Base-by-base conservation (phyloP, 108 stramenopile genomes). In the Craspedostauros australis region DNA sequence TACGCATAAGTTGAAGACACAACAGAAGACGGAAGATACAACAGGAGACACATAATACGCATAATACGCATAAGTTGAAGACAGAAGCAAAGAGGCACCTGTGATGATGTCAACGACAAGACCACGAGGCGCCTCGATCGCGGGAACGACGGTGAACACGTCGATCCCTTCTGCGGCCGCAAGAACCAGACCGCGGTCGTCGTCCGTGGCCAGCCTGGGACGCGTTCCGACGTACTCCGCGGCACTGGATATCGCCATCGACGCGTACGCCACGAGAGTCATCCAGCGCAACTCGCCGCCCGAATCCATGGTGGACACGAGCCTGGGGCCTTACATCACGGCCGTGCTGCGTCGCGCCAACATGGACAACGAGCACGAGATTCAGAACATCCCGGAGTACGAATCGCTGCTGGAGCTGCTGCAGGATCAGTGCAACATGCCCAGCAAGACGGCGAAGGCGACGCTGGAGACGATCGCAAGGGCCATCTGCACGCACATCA, bases 301-400 rank as follows among this genome's bases (percentile, higher is more conserved):
- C 8, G 81, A 82, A 33, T 66, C 55, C 36, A 37, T 66, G 6
- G 16, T 68, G 24, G 76, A 77, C 38, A 53, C 47, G n/a, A 77
- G 70, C 58, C 33, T 87, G 36, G 85, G 77, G 9, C 77, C 81
- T 11, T 87, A 87, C 39, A 73, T 87, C 12, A 67, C 81, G 5
- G 68, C 72, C 8, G 43, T 77, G 49, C 41, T 87, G 26, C 62
- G 85, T 25, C 53, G 57, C 27, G 52, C 75, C 1, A 47, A 62
- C 1, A 52, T 57, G 8, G 26, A 41, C 25, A 44, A 41, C 1
- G 50, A 53, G 2, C 18, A 45, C 20, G 30, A 70, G 4, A 58
- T 75, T 6, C 50, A 45, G 26, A 26, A 26, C 16, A 32, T 75
- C 31, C 40, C 64, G 2, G 84, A 86, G 18, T 79, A 66, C 58